Conservation (phyloP, 345 rosid genomes). For the Xanthoceras sorbifolium region DNA sequence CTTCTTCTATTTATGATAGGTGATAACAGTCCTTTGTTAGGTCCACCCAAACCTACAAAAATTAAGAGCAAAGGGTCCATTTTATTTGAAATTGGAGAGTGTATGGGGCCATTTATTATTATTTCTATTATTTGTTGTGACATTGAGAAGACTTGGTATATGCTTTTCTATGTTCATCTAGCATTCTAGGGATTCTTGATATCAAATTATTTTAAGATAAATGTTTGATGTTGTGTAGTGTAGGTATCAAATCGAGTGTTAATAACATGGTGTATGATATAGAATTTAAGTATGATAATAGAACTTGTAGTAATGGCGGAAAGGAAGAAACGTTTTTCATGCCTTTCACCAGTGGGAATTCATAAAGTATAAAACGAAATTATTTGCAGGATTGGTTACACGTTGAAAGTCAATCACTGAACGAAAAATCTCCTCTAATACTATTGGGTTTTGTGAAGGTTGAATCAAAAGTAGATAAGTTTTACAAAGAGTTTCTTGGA, state of each 20-base stretch:
- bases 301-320: too few species aligned
- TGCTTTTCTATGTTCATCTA: background rate
- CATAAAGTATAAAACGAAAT: too few species aligned
- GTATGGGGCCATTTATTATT: conserved; percentile 16
- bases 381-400: too few species aligned
- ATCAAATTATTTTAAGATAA: background rate
- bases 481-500: too few species aligned
- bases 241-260: background rate
- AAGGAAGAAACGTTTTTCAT: too few species aligned
- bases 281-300: too few species aligned
- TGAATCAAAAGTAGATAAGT: too few species aligned
- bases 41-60: conserved; percentile 14
- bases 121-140: background rate
- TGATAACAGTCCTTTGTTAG: conserved; percentile 16
- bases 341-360: too few species aligned
- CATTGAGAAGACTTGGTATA: background rate
- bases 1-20: background rate
- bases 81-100: background rate
- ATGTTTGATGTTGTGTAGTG: background rate
- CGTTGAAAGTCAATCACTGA: too few species aligned
- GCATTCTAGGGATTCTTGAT: background rate
- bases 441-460: too few species aligned
- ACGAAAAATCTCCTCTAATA: too few species aligned
- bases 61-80: conserved; percentile 22
- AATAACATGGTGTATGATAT: too few species aligned